These are phyloP conservation scores for Phyllosticta paracitricarpa DNA, from an alignment of 2,329 filamentous ascomycete genomes.

Conservation along the genomic window DNA sequence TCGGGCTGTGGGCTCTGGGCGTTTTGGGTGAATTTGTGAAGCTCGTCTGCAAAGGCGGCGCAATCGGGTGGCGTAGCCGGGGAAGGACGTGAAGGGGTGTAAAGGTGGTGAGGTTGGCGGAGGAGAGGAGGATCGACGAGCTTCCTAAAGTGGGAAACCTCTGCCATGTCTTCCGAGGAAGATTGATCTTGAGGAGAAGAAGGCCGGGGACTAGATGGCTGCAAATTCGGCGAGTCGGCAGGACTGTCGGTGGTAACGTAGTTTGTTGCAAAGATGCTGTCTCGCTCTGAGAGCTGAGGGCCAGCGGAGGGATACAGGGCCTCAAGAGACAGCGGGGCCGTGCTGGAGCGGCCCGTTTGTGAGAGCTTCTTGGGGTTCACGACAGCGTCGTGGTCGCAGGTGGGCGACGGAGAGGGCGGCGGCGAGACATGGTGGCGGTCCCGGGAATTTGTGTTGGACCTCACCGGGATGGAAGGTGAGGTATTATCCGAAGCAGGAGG, in stretches of 20 bases:
- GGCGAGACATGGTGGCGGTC: conserved; percentile 13
- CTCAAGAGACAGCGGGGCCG: conserved; percentile 24
- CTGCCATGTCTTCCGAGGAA: conserved; percentile 21
- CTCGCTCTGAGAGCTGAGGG: conserved; percentile 50
- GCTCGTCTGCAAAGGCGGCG: conserved; percentile 6
- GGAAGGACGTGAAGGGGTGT: conserved; percentile 12
- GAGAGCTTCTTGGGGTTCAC: conserved; percentile 26
- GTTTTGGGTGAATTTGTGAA: conserved; percentile 7
- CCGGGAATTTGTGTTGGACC: conserved; percentile 22
- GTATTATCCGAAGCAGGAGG: conserved; percentile 27
- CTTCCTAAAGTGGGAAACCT: conserved; percentile 22
- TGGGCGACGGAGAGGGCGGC: conserved; percentile 12
- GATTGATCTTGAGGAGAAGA: conserved; percentile 14
- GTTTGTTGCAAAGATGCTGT: conserved; percentile 55
- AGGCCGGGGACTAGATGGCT: conserved; percentile 13
- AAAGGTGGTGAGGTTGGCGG: conserved; percentile 21
- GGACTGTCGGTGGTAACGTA: conserved; percentile 45
- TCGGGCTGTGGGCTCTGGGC: background rate
- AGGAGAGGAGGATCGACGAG: conserved; percentile 23
- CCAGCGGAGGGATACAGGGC: conserved; percentile 28
- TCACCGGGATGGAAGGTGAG: conserved; percentile 32
- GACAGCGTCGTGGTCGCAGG: conserved; percentile 12
- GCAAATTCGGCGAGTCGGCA: conserved; percentile 24
- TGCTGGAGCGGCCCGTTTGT: conserved; percentile 29
- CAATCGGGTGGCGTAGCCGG: conserved; percentile 4